Evolutionary conservation across 345 rosid species (phyloP).

Genomic region (Murraya paniculata): DNA sequence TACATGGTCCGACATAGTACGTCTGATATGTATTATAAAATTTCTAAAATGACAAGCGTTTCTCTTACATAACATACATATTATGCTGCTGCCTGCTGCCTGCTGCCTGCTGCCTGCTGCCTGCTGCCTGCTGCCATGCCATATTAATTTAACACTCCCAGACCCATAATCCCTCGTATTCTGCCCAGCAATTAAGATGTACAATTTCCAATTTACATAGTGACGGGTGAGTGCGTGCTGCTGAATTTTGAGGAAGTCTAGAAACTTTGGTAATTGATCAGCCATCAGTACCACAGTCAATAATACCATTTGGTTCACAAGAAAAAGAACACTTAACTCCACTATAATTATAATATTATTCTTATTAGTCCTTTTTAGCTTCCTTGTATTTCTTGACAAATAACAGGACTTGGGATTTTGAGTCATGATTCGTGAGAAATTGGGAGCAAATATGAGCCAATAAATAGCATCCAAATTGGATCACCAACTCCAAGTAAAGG

Average conservation of each 20-base stretch:
- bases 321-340: neutral
- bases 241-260: neutral
- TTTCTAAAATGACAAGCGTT: too few species aligned
- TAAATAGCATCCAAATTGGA: too few species aligned
- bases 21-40: too few species aligned
- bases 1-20: too few species aligned
- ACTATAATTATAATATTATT: neutral
- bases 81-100: too few species aligned
- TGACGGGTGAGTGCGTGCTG: neutral
- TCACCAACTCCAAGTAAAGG: too few species aligned
- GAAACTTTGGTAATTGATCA: neutral
- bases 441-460: neutral
- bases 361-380: neutral
- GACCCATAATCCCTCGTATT: too few species aligned
- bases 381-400: too few species aligned
- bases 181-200: neutral
- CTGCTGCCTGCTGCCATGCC: too few species aligned
- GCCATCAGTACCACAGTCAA: neutral
- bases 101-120: too few species aligned
- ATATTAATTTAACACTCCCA: too few species aligned
- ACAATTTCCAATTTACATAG: constrained; percentile 4
- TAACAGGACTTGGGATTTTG: neutral
- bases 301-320: neutral
- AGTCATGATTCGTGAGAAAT: neutral
- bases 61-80: too few species aligned